Percentiles rank a stretch among this genome's conserved stretches.
These are phyloP conservation scores for Raphidocelis subcapitata DNA, from an alignment of 139 green algal genomes.

Conservation along the genomic window DNA sequence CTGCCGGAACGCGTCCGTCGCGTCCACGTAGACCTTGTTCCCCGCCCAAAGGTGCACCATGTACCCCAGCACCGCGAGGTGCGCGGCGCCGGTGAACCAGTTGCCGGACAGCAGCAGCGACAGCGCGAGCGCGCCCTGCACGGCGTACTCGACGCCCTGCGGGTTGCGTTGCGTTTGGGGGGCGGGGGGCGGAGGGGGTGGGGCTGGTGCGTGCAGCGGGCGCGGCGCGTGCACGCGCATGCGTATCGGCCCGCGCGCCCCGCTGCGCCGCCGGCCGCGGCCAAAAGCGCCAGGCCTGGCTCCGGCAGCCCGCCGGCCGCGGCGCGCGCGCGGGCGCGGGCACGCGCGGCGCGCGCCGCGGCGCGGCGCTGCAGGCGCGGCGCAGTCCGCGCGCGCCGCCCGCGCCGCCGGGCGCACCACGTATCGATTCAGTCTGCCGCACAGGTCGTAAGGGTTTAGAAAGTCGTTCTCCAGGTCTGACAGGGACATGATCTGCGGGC, in stretches of 20 bases:
- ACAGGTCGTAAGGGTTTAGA: conserved; percentile 85
- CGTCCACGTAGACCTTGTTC: conserved; percentile 45
- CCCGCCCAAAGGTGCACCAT: conserved; percentile 33
- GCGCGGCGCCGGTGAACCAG: conserved; percentile 49
- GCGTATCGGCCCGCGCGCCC: neutral
- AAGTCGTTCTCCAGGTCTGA: conserved; percentile 86
- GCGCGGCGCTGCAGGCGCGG: no score
- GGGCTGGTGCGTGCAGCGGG: neutral
- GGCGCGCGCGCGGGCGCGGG: no score
- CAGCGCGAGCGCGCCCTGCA: conserved; percentile 40
- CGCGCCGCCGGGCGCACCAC: no score
- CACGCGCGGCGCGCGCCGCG: no score
- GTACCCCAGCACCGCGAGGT: conserved; percentile 38
- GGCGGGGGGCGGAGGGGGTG: neutral
- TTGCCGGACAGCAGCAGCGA: conserved; percentile 57
- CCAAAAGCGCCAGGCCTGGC: no score
- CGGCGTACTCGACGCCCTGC: conserved; percentile 53
- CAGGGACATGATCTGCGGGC: conserved; percentile 69
- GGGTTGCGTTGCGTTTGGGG: neutral
- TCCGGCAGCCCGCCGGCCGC: no score
- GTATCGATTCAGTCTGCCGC: conserved; percentile 65
- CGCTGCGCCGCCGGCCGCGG: no score
- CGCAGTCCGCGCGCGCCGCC: no score
- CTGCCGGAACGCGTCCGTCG: conserved; percentile 71
- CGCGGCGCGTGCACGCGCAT: neutral